Evolutionary conservation across 1,139 yeast species (phyloP), one percentile per base, ranked within the genome.

Genomic region (Yamadazyma taylorii): DNA sequence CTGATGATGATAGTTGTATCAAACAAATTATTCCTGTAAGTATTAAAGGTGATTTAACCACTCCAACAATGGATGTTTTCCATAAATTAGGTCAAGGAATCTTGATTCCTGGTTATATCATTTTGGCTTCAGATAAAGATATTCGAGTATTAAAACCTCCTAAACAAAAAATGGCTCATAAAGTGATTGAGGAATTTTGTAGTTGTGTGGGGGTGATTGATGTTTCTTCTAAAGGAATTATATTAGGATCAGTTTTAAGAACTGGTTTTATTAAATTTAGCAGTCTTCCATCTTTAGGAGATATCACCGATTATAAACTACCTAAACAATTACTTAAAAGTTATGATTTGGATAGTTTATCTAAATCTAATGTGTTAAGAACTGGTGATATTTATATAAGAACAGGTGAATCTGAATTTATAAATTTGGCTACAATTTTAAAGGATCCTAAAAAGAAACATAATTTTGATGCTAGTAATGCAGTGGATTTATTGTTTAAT

Each of bases 301-400:
- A 71, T 35, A 53, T 69, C 7, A 59, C 61, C 3, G 70, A 69
- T 40, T 48, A 65, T 27, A 66, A 62, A 40, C 40, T 69, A 6
- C 60, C 72, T 2, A 63, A 61, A 36, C 73, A 66, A 3, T 43
- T 61, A 2, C 61, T 54, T 27, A 51, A 51, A 13, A 51, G 51
- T 33, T 46, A 66, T 14, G 51, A 63, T 0, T 45, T 66, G 26
- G 56, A 51, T 9, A 42, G 58, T 1, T 61, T 65, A 0, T 35
- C 53, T 6, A 46, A 54, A 4, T 63, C 73, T 1, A 56, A 54
- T 16, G 50, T 90, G 1, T 61, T 85, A 30, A 70, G 76, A 24
- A 78, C 82, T 33, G 97, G 98, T 13, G 95, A 88, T 48, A 61
- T 88, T 4, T 68, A 84, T 36, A 53, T 86, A 3, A 73, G 90